These are phyloP conservation scores for Metschnikowia picachoensis DNA, from an alignment of 805 yeast species.

Conservation along the genomic window DNA sequence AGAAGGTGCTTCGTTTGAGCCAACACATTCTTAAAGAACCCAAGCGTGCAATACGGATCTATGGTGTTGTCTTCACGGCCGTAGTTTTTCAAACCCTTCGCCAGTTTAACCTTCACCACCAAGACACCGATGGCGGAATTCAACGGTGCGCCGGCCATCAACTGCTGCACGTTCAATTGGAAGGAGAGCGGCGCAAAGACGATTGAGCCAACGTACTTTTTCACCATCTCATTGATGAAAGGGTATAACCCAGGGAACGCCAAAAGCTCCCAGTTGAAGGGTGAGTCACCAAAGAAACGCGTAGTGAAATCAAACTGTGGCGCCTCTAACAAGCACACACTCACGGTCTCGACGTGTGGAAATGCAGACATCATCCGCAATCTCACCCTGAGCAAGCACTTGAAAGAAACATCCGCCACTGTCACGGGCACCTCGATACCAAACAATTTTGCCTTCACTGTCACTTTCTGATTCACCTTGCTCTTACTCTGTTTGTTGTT, in stretches of 20 bases:
- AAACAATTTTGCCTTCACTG: constrained; percentile 75
- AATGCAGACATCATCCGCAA: constrained; percentile 84
- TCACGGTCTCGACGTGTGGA: constrained; percentile 92
- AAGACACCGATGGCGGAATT: constrained; percentile 86
- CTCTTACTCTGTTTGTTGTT: constrained; percentile 81
- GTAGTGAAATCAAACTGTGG: constrained; percentile 86
- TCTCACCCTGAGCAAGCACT: constrained; percentile 71
- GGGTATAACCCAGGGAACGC: constrained; percentile 83
- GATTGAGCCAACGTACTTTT: constrained; percentile 85
- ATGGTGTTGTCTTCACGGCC: constrained; percentile 71
- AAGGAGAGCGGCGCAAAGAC: constrained; percentile 86
- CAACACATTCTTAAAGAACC: constrained; percentile 52
- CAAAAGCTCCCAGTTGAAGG: constrained; percentile 84
- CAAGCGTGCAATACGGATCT: constrained; percentile 84
- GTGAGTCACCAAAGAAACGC: constrained; percentile 69
- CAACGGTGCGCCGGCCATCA: constrained; percentile 75
- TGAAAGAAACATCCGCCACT: constrained; percentile 76
- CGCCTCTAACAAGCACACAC: constrained; percentile 77
- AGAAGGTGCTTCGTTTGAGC: constrained; percentile 67
- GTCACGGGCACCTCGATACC: constrained; percentile 78
- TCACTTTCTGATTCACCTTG: constrained; percentile 76
- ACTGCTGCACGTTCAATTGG: constrained; percentile 88
- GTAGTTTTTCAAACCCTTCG: constrained; percentile 65
- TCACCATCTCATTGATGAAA: constrained; percentile 79
- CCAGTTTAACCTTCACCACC: constrained; percentile 62